A percentile compares a stretch with the other conserved stretches of the same genome.
phyloP scores from a whole-genome alignment of 768 basidiomycete species.

The Leccinum fibrillosum region DNA sequence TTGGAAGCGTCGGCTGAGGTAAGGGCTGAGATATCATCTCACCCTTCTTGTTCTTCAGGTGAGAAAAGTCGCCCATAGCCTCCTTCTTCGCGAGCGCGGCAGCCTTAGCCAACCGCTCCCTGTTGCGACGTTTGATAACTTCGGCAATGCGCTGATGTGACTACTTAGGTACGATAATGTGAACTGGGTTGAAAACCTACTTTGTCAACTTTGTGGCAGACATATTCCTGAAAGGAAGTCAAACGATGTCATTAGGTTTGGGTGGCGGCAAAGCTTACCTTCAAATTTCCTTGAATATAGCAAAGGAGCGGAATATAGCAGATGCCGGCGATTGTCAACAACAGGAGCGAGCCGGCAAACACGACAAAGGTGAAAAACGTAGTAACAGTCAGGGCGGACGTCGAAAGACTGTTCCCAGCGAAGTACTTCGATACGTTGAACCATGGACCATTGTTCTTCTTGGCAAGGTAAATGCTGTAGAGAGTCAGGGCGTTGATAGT shows the following conservation, averaged over 20 bases:
- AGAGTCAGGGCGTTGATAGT: constrained; percentile 97
- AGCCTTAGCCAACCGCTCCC: constrained; percentile 79
- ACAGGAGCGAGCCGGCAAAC: constrained; percentile 78
- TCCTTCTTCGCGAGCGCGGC: constrained; percentile 85
- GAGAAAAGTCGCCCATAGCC: constrained; percentile 86
- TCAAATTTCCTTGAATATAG: constrained; percentile 96
- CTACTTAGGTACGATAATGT: constrained; percentile 12
- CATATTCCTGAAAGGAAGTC: constrained; percentile 69
- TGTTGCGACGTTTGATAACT: constrained; percentile 88
- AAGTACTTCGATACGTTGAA: constrained; percentile 81
- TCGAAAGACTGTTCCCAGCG: constrained; percentile 65
- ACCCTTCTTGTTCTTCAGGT: constrained; percentile 92
- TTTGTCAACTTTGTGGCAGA: constrained; percentile 99
- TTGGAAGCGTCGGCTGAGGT: constrained; percentile 93
- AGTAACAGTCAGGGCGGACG: constrained; percentile 80
- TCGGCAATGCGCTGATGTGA: constrained; percentile 77
- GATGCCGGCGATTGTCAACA: constrained; percentile 80
- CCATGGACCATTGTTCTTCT: constrained; percentile 49
- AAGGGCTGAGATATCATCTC: constrained; percentile 74
- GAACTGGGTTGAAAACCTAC: constrained; percentile 35
- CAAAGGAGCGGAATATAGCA: constrained; percentile 92
- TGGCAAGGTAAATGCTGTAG: constrained; percentile 80
- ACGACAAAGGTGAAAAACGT: constrained; percentile 89
- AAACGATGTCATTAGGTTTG: not conserved
- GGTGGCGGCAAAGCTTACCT: constrained; percentile 45